phyloP scores from a whole-genome alignment of 2,329 filamentous ascomycete species.

The Colletotrichum kahawae region DNA sequence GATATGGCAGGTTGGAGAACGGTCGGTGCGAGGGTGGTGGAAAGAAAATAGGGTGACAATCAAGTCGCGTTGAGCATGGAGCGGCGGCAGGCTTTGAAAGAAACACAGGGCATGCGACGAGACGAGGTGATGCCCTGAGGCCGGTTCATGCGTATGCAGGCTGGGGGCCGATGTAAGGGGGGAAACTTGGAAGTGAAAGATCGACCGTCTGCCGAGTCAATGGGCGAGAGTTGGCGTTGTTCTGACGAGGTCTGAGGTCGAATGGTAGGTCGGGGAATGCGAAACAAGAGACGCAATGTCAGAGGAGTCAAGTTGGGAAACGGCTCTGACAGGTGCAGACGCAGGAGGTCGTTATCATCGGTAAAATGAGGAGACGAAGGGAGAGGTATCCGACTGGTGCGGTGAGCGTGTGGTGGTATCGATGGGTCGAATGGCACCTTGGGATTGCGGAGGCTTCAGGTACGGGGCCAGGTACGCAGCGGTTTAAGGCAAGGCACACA shows the following conservation, averaged over 20 bases:
- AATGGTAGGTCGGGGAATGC: constrained; percentile 1
- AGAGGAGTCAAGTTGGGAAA: not conserved
- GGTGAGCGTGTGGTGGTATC: constrained; percentile 4
- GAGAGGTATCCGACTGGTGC: constrained; percentile 6
- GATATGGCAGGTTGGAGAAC: constrained; percentile 14
- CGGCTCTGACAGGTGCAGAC: constrained; percentile 10
- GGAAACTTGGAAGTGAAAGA: constrained; percentile 11
- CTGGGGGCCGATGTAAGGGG: constrained; percentile 17
- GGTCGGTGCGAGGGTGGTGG: constrained; percentile 13
- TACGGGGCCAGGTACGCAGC: not conserved
- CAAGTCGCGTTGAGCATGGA: constrained; percentile 1
- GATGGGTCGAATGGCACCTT: not conserved
- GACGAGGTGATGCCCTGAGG: constrained; percentile 15
- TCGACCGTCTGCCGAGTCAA: constrained; percentile 3
- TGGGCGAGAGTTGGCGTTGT: not conserved
- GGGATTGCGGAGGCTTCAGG: not conserved
- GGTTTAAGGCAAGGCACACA: not conserved
- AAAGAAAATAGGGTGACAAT: constrained; percentile 4
- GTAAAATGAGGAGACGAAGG: not conserved
- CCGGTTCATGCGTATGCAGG: constrained; percentile 16
- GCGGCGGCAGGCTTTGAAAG: not conserved
- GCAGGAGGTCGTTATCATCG: constrained; percentile 3
- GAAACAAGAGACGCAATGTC: constrained; percentile 9
- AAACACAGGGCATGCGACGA: constrained; percentile 8
- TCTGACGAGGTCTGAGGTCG: not conserved